Evolutionary conservation across 345 rosid species (phyloP), one percentile per base, ranked within the genome.

Genomic region (Geranium brycei): DNA sequence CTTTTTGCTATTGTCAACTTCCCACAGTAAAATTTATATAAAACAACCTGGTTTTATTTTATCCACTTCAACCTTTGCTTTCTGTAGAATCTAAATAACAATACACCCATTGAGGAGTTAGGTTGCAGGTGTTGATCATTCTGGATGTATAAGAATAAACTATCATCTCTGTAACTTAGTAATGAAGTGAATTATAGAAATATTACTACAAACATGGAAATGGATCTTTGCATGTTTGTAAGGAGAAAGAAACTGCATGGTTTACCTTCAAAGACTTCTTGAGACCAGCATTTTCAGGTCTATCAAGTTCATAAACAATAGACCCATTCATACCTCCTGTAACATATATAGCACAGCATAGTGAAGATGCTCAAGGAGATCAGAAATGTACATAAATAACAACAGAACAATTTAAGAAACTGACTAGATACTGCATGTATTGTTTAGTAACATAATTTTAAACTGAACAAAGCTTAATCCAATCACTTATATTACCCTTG

Each of bases 301-400:
- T 87, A 51, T 87, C 93, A 3, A 89, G 89, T 72, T 92, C 98
- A 64, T 82, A 84, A 63, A 82, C 66, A 72, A 89, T 84, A 57
- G 98, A 92, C 60, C 98, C 93, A 59, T 92, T 92, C 82, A 89
- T 89, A 57, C 95, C 96, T 64, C 98, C 98, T 92, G 81, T 66
- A 66, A 38, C 31, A 59, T 66, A 5, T 51, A 71, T 13, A 63
- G 11, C 15, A 31, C 14, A 63, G 11, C 11, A 31, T 32, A 59
- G 12, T 4, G 41, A 30, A 51, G 60, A 28, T 65, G 62, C 12
- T 15, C 35, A 51, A 66, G 16, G 18, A 31, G 4, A 4, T 57
- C 19, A 38, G 12, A n/a, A 57, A 35, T 17, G 10, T 35, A 1
- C 4, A 58, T 1, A 5, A 6, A 2, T 7, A 56, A 32, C 41